Base-by-base conservation (phyloP, 2,329 filamentous ascomycete genomes). In the Botrytis elliptica region DNA sequence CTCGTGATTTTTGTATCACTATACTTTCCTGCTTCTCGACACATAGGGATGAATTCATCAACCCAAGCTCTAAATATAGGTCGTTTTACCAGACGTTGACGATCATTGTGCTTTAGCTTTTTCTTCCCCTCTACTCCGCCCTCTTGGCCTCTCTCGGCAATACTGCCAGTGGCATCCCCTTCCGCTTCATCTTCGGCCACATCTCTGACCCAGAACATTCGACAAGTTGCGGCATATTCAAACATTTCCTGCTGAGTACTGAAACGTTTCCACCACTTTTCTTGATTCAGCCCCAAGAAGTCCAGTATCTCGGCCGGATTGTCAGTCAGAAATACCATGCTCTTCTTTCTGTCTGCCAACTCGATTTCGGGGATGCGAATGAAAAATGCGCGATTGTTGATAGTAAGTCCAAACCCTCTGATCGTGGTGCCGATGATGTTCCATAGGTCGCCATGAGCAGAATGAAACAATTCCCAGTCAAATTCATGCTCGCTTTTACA, bases 401-500 rank as follows among this genome's bases (percentile, higher is more conserved):
- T 83, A 0, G 88, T 92, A 12, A 96, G 86, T 2, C 92, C 92
- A 52, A 89, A 87, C 0, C 86, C 87, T 0, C 90, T 86, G 75
- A 93, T 88, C 14, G 86, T 87, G 29, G 87, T 85, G 8, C 92
- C 91, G 0, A 95, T 80, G 14, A 90, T 85, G 74, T 88, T 91
- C 86, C 90, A 90, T 2, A 89, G 73, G 77, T 95, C 93, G n/a
- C 92, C 91, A 77, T 95, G 93, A 0, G 88, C 87, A 57, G 91
- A 85, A 76, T 89, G 89, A 82, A 94, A 94, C 5, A 88, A 81
- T 55, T 86, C 85, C 92, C 92, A 95, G 44, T 85, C 84, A 75
- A 88, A 85, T 71, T 81, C 77, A 22, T 82, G 68, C 3, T 71
- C 42, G 75, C 81, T 83, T 2, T 78, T 77, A 73, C 86, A 89